phyloP scores from a whole-genome alignment of 2,329 filamentous ascomycete species.

The Ascocoryne sarcoides region DNA sequence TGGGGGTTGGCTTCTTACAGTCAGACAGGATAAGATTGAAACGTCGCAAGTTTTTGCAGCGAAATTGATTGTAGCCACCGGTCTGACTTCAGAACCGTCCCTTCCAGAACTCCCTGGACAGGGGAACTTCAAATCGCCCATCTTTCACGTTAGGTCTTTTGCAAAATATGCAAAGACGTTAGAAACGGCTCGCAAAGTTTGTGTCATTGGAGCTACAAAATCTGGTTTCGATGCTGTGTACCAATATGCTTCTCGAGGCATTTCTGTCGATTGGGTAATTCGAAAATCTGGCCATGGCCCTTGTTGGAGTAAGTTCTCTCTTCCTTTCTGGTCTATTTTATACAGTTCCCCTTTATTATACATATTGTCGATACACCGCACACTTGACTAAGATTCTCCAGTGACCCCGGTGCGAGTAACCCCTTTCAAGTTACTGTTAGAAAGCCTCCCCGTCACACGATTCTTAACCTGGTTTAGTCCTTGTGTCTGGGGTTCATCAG shows the following conservation, averaged over 20 bases:
- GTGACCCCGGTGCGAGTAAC: slow-evolving; percentile 57
- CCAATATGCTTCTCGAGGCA: slow-evolving; percentile 45
- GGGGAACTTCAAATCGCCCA: slow-evolving; percentile 35
- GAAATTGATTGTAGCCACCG: slow-evolving; percentile 47
- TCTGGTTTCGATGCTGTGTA: slow-evolving; percentile 59
- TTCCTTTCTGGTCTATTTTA: slow-evolving; percentile 50
- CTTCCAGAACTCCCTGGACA: slow-evolving; percentile 39
- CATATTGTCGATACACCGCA: no score
- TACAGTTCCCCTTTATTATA: no score
- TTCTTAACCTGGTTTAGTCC: slow-evolving; percentile 67
- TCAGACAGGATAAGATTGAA: not conserved
- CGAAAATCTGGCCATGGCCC: slow-evolving; percentile 32
- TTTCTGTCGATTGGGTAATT: slow-evolving; percentile 51
- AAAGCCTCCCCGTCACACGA: slow-evolving; percentile 58
- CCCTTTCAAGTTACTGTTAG: slow-evolving; percentile 56
- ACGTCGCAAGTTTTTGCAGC: slow-evolving; percentile 29
- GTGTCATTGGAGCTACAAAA: slow-evolving; percentile 55
- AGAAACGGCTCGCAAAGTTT: slow-evolving; percentile 35
- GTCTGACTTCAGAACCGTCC: slow-evolving; percentile 42
- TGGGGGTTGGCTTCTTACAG: slow-evolving; percentile 36
- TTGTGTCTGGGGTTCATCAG: slow-evolving; percentile 60
- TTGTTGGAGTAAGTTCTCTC: slow-evolving; percentile 46
- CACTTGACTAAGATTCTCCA: slow-evolving; percentile 42
- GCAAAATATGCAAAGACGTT: slow-evolving; percentile 33
- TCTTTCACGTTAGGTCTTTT: slow-evolving; percentile 45